Conservation (phyloP, 139 green algal species). For the Helicosporidium sp. region DNA sequence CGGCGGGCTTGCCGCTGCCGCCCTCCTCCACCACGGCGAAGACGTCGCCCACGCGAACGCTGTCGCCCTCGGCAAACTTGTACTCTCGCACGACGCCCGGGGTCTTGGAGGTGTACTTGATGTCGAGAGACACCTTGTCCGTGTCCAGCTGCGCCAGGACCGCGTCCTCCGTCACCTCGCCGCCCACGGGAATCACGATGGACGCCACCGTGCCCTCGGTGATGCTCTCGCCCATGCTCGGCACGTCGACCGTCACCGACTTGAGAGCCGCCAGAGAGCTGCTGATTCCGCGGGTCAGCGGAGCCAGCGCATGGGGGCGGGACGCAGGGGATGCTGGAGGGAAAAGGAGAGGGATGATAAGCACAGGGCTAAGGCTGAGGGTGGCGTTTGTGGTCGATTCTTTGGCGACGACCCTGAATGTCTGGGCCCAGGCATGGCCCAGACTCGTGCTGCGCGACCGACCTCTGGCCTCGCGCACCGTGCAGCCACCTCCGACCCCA, state of each 20-base stretch:
- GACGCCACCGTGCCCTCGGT: constrained; percentile 68
- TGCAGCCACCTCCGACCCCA: no score
- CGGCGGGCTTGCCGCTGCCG: constrained; percentile 4
- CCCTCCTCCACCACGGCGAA: constrained; percentile 49
- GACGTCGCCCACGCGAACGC: constrained; percentile 65
- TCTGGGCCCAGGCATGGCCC: no score
- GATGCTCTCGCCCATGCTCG: constrained; percentile 83
- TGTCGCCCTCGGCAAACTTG: constrained; percentile 59
- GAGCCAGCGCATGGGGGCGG: no score
- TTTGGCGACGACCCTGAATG: no score
- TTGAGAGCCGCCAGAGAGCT: neutral
- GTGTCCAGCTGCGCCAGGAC: constrained; percentile 94
- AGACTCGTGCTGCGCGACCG: no score
- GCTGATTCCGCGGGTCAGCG: constrained; percentile 4
- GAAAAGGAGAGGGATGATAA: no score
- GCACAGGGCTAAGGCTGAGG: no score
- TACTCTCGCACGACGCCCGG: constrained; percentile 36
- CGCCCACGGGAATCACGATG: constrained; percentile 60
- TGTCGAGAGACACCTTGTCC: constrained; percentile 87
- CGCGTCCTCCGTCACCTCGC: constrained; percentile 74
- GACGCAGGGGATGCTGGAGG: no score
- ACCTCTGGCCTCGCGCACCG: no score
- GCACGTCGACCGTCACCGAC: constrained; percentile 33
- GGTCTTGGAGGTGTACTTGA: constrained; percentile 48
- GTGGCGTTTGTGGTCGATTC: no score